phyloP scores from a whole-genome alignment of 495 filamentous ascomycete species.

The Aspergillus affinis region DNA sequence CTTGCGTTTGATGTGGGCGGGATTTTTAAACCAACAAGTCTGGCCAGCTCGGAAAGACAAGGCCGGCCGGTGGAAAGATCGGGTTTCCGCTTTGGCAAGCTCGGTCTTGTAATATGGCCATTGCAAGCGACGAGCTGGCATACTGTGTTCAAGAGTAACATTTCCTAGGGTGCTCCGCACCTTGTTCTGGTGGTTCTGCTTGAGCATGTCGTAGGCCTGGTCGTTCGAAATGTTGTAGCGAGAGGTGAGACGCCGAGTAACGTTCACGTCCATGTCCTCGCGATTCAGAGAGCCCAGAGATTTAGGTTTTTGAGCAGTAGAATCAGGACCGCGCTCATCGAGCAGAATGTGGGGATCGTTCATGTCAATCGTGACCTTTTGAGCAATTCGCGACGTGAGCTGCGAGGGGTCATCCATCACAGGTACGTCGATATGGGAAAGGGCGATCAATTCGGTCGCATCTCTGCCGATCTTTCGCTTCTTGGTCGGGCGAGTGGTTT shows the following conservation, averaged over 20 bases:
- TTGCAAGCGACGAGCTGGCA: conserved; percentile 85
- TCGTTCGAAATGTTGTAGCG: conserved; percentile 97
- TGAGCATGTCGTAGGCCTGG: conserved; percentile 88
- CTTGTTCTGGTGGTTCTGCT: conserved; percentile 95
- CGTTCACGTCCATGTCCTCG: conserved; percentile 40
- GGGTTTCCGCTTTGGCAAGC: conserved; percentile 71
- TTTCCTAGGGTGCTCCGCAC: conserved; percentile 87
- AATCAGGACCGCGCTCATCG: conserved; percentile 56
- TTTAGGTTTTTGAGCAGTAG: conserved; percentile 44
- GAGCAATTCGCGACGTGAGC: conserved; percentile 66
- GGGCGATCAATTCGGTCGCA: conserved; percentile 41
- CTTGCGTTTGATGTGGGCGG: conserved; percentile 64
- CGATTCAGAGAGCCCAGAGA: conserved; percentile 31
- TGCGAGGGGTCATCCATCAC: conserved; percentile 60
- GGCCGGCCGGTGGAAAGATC: conserved; percentile 85
- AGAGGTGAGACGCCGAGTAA: conserved; percentile 55
- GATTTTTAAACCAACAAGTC: conserved; percentile 52
- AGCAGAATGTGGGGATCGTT: conserved; percentile 87
- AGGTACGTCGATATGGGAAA: conserved; percentile 49
- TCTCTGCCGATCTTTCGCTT: conserved; percentile 47
- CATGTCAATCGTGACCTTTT: conserved; percentile 78
- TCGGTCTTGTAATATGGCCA: conserved; percentile 93
- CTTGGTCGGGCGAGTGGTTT: conserved; percentile 47
- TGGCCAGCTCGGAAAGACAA: conserved; percentile 62
- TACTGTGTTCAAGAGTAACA: conserved; percentile 81